Evolutionary conservation across 192 early-diverging fungal species (phyloP).

Genomic region (Gryganskiella cystojenkinii): DNA sequence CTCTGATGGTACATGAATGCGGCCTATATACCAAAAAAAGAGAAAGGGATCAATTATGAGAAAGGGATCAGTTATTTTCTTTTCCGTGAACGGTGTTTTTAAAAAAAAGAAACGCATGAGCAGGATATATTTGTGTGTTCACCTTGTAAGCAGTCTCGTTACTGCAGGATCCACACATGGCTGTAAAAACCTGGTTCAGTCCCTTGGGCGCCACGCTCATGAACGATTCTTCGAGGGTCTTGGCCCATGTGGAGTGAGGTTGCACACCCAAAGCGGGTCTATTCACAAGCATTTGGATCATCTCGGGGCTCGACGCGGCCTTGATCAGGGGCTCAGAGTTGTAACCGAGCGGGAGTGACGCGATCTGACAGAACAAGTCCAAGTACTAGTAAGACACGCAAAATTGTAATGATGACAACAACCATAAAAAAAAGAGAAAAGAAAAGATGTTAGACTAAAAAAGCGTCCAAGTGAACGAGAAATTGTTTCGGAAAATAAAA

Average conservation of each 20-base stretch:
- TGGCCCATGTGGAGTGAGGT: constrained; percentile 71
- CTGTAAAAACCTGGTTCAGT: constrained; percentile 76
- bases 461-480: neutral
- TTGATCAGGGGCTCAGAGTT: constrained; percentile 69
- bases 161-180: constrained; percentile 78
- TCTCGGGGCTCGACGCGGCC: constrained; percentile 62
- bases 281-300: constrained; percentile 73
- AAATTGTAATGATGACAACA: no score
- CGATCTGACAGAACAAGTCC: constrained; percentile 79
- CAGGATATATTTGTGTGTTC: neutral
- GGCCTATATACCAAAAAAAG: constrained; percentile 33
- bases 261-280: constrained; percentile 74
- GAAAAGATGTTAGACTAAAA: no score
- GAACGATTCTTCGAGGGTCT: constrained; percentile 67
- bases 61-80: neutral
- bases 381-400: constrained; percentile 58
- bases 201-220: constrained; percentile 75
- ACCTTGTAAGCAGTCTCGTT: constrained; percentile 81
- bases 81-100: neutral
- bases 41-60: neutral
- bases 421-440: no score
- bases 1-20: constrained; percentile 75
- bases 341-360: constrained; percentile 80
- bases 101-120: neutral
- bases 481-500: neutral